Evolutionary conservation across 768 basidiomycete species (phyloP).

Genomic region (Ramaria sp.): DNA sequence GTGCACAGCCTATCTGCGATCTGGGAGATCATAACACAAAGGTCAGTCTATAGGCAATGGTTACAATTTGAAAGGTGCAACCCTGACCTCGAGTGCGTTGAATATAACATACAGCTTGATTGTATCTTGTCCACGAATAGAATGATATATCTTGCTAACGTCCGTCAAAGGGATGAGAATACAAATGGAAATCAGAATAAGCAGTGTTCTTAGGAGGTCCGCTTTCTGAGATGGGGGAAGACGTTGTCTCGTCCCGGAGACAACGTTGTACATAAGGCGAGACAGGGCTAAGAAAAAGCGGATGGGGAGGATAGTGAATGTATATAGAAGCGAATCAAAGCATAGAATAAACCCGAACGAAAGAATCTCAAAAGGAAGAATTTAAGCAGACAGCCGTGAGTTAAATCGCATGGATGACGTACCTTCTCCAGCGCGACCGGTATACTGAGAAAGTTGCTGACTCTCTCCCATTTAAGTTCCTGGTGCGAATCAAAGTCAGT

Average conservation of each 20-base stretch:
- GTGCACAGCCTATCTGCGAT: constrained; percentile 92
- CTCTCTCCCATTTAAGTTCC: constrained; percentile 90
- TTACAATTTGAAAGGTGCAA: not conserved
- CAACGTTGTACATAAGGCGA: constrained; percentile 40
- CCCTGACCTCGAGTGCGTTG: constrained; percentile 83
- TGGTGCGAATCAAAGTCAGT: constrained; percentile 95
- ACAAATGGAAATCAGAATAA: constrained; percentile 64
- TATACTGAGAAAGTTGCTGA: constrained; percentile 90
- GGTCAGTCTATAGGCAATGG: not conserved
- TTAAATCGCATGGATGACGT: constrained; percentile 10
- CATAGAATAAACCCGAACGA: constrained; percentile 89
- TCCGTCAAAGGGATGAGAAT: constrained; percentile 80
- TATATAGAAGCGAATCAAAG: constrained; percentile 94
- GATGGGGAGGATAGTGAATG: constrained; percentile 94
- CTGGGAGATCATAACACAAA: constrained; percentile 28
- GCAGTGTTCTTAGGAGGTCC: constrained; percentile 72
- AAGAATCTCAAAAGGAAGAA: constrained; percentile 51
- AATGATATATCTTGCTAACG: constrained; percentile 96
- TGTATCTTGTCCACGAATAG: constrained; percentile 94
- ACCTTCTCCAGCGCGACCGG: constrained; percentile 93
- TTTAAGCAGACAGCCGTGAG: not conserved
- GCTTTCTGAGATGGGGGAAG: constrained; percentile 87
- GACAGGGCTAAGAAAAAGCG: constrained; percentile 60
- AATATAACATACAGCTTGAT: constrained; percentile 99
- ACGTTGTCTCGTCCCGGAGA: constrained; percentile 28